These are phyloP conservation scores for Penicillium verrucosum DNA, from an alignment of 2,329 filamentous ascomycete genomes.

Conservation along the genomic window DNA sequence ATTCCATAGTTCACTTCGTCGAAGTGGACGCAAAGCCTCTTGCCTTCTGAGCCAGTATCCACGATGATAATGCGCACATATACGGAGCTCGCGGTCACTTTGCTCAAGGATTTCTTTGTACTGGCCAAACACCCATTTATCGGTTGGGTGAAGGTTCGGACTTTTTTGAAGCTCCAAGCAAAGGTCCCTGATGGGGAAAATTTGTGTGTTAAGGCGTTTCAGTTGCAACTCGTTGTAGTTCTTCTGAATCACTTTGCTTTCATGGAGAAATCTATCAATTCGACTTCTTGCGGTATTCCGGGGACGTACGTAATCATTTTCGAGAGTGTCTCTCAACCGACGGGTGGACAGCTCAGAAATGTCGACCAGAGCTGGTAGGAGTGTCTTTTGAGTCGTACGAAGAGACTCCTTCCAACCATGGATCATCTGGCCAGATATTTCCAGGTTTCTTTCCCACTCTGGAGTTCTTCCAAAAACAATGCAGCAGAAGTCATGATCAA, in stretches of 20 bases:
- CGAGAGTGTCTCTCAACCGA: not conserved
- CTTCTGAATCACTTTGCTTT: not conserved
- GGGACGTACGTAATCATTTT: constrained; percentile 16
- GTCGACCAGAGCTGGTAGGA: not conserved
- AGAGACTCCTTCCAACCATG: not conserved
- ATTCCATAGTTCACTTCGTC: not conserved
- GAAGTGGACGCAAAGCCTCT: not conserved
- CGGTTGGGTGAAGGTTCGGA: not conserved
- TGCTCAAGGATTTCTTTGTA: not conserved
- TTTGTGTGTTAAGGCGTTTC: not conserved
- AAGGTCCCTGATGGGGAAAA: not conserved
- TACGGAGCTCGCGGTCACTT: rapidly evolving
- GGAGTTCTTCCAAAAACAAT: not conserved
- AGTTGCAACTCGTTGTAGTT: constrained; percentile 10
- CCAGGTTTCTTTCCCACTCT: not conserved
- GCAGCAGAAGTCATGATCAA: constrained; percentile 7
- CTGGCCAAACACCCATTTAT: not conserved
- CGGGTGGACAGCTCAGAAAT: not conserved
- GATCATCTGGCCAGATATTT: not conserved
- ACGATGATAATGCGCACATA: not conserved
- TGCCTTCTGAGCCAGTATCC: not conserved
- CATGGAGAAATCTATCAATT: constrained; percentile 18
- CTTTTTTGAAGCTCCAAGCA: not conserved
- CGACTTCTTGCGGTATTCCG: constrained; percentile 17
- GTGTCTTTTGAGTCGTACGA: not conserved